Percentiles rank a stretch among this genome's conserved stretches.
phyloP scores from a whole-genome alignment of 2,329 filamentous ascomycete species.

The Achaetomium macrosporum region DNA sequence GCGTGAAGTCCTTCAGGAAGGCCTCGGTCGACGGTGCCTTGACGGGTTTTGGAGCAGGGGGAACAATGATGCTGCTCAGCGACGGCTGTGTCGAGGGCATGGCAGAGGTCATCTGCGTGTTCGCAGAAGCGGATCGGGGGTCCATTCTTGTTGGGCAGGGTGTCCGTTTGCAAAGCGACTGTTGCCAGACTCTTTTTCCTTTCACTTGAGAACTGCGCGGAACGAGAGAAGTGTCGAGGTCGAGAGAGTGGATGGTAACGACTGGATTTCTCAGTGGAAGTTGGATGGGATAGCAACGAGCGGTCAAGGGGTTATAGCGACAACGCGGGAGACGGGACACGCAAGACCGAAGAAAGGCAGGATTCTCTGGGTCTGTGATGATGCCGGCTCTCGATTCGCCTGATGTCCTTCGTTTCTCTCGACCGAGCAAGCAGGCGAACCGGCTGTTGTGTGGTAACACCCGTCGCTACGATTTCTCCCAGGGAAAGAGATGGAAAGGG shows the following conservation, averaged over 20 bases:
- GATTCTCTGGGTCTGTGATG: neutral
- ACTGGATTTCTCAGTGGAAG: neutral
- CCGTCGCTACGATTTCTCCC: slow-evolving; percentile 14
- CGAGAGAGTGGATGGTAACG: neutral
- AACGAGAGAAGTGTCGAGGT: neutral
- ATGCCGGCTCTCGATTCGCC: neutral
- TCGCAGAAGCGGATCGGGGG: slow-evolving; percentile 28
- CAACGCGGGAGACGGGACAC: slow-evolving; percentile 2
- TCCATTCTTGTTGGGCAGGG: slow-evolving; percentile 30
- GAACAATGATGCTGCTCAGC: slow-evolving; percentile 26
- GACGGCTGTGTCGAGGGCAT: slow-evolving; percentile 26
- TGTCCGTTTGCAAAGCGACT: neutral
- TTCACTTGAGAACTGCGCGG: neutral
- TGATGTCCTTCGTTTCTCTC: neutral
- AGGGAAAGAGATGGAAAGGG: neutral
- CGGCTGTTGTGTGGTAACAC: slow-evolving; percentile 14
- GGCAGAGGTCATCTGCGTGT: slow-evolving; percentile 23
- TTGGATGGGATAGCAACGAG: neutral
- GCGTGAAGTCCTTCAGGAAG: slow-evolving; percentile 74
- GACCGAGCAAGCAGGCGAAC: neutral
- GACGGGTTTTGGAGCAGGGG: slow-evolving; percentile 27
- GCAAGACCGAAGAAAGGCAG: neutral
- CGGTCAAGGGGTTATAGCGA: slow-evolving; percentile 4
- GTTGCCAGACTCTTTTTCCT: neutral
- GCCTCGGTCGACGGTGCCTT: slow-evolving; percentile 42